Conservation (phyloP, 495 filamentous ascomycete genomes). For the Penicillium dipodomyicola region DNA sequence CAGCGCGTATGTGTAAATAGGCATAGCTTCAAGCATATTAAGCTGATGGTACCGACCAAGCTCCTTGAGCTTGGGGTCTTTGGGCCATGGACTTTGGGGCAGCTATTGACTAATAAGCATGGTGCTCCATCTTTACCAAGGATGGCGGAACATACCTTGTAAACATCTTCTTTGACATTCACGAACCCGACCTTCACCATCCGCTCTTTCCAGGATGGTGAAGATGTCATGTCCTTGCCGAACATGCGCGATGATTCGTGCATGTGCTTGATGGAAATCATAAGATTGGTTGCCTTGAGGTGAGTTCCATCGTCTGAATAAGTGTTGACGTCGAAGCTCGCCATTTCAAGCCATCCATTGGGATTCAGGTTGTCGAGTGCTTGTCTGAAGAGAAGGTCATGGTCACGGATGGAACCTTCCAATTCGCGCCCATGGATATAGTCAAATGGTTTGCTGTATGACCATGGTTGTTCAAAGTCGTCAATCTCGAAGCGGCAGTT, state of each 20-base stretch:
- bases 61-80: constrained; percentile 50
- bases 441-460: constrained; percentile 52
- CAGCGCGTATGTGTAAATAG: constrained; percentile 49
- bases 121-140: background rate
- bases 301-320: constrained; percentile 56
- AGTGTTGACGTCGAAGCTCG: constrained; percentile 51
- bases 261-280: constrained; percentile 34
- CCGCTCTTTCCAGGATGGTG: constrained; percentile 42
- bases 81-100: constrained; percentile 54
- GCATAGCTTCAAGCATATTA: constrained; percentile 49
- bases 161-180: constrained; percentile 47
- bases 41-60: constrained; percentile 47
- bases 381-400: constrained; percentile 51
- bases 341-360: constrained; percentile 60
- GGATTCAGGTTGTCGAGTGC: constrained; percentile 51
- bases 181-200: constrained; percentile 55
- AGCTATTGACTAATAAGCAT: constrained; percentile 23
- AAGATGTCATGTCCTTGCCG: constrained; percentile 39
- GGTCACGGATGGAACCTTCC: constrained; percentile 57
- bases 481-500: constrained; percentile 65
- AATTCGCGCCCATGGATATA: constrained; percentile 62
- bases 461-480: constrained; percentile 60
- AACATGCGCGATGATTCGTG: constrained; percentile 30
- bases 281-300: constrained; percentile 32
- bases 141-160: constrained; percentile 33